Evolutionary conservation across 179 eudicot species (phyloP).

Genomic region (Nepenthes alata): DNA sequence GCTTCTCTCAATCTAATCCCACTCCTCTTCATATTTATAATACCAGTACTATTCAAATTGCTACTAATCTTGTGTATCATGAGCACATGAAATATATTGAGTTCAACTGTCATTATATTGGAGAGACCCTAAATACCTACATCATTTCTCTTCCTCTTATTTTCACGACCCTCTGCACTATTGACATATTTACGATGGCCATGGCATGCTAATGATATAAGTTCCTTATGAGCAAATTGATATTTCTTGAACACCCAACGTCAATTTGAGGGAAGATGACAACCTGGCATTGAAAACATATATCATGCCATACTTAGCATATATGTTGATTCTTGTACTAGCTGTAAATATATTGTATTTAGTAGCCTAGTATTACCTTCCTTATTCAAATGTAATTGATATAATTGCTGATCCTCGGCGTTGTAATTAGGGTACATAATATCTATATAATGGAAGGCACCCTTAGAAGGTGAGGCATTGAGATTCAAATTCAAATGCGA

Average conservation of each 20-base stretch:
- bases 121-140: not conserved
- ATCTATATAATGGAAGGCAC: no score
- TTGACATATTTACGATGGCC: slow-evolving; percentile 6
- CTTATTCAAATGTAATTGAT: no score
- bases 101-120: slow-evolving; percentile 13
- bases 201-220: not conserved
- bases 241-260: not conserved
- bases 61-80: slow-evolving; percentile 6
- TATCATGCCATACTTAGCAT: no score
- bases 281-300: no score
- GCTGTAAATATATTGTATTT: no score
- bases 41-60: slow-evolving; percentile 2
- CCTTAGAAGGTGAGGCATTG: no score
- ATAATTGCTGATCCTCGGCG: no score
- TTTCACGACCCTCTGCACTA: not conserved
- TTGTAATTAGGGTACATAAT: no score
- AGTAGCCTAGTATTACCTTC: no score
- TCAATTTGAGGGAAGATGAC: not conserved
- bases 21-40: slow-evolving; percentile 8
- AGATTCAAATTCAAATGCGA: no score
- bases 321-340: no score
- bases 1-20: not conserved
- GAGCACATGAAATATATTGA: slow-evolving; percentile 9
- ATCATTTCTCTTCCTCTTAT: slow-evolving; percentile 1
- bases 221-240: slow-evolving; percentile 1